Evolutionary conservation across 2,329 filamentous ascomycete genomes (phyloP).

Genomic region (Colletotrichum musicola): DNA sequence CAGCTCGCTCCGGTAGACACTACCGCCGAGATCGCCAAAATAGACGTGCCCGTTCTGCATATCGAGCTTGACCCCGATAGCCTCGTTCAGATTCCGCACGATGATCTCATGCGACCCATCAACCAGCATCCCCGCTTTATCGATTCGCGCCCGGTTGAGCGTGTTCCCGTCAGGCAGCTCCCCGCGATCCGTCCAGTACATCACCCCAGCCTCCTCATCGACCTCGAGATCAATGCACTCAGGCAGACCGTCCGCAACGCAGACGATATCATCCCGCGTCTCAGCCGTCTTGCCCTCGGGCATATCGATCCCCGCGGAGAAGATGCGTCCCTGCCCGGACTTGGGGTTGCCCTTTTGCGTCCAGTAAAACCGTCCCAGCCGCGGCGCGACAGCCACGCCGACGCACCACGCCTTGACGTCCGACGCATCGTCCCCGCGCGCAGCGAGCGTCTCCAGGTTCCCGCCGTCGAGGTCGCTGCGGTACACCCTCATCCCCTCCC

Average conservation of each 20-base stretch:
- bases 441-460: slow-evolving; percentile 54
- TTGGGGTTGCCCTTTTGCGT: slow-evolving; percentile 70
- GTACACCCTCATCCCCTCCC: slow-evolving; percentile 57
- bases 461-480: slow-evolving; percentile 56
- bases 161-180: slow-evolving; percentile 68
- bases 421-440: slow-evolving; percentile 47
- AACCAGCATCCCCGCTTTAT: slow-evolving; percentile 33
- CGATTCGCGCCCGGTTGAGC: slow-evolving; percentile 55
- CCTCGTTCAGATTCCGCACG: slow-evolving; percentile 56
- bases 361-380: slow-evolving; percentile 66
- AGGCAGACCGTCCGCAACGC: slow-evolving; percentile 59
- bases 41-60: slow-evolving; percentile 50
- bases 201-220: slow-evolving; percentile 55
- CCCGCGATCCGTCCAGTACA: slow-evolving; percentile 74
- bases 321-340: slow-evolving; percentile 63
- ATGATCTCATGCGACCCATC: slow-evolving; percentile 45
- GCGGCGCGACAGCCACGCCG: slow-evolving; percentile 62
- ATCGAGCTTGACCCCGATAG: slow-evolving; percentile 60
- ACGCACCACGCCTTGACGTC: slow-evolving; percentile 64
- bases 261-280: slow-evolving; percentile 55
- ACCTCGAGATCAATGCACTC: slow-evolving; percentile 71
- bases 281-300: slow-evolving; percentile 49
- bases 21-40: slow-evolving; percentile 55
- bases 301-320: slow-evolving; percentile 59
- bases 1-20: slow-evolving; percentile 51